Evolutionary conservation across 2,329 filamentous ascomycete species (phyloP).

Genomic region (Neonectria ditissima): DNA sequence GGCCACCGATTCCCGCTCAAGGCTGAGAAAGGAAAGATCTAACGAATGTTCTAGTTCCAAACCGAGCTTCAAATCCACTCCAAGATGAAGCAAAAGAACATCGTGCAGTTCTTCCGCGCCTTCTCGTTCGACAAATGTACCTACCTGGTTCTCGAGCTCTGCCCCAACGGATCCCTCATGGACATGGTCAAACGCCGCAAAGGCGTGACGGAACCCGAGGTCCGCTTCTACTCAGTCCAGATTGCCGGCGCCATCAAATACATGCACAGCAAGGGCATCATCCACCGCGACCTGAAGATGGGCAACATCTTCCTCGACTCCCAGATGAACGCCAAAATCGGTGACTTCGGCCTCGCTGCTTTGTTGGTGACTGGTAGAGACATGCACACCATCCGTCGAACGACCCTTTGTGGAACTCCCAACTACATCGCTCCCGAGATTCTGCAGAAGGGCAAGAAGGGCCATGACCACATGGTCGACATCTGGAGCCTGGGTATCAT

Average conservation of each 20-base stretch:
- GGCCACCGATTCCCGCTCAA: slow-evolving; percentile 22
- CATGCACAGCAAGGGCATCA: slow-evolving; percentile 94
- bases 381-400: slow-evolving; percentile 84
- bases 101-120: slow-evolving; percentile 94
- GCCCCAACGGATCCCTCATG: slow-evolving; percentile 95
- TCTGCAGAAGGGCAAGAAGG: slow-evolving; percentile 90
- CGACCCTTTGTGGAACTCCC: slow-evolving; percentile 94
- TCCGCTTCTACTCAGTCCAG: slow-evolving; percentile 92
- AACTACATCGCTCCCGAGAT: slow-evolving; percentile 99
- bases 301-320: slow-evolving; percentile 96
- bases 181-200: slow-evolving; percentile 96
- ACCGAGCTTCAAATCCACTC: slow-evolving; percentile 97
- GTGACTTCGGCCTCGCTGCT: slow-evolving; percentile 95
- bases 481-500: slow-evolving; percentile 99
- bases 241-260: slow-evolving; percentile 98
- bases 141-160: slow-evolving; percentile 94
- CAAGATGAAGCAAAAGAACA: slow-evolving; percentile 95
- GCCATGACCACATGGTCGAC: slow-evolving; percentile 97
- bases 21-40: slow-evolving; percentile 16
- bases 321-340: slow-evolving; percentile 97
- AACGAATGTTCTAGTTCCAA: slow-evolving; percentile 66
- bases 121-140: slow-evolving; percentile 92
- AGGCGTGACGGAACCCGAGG: slow-evolving; percentile 91
- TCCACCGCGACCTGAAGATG: slow-evolving; percentile 97
- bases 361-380: slow-evolving; percentile 92